Conservation (phyloP, 202 grass and related monocot genomes). For the Carex sylvatica region DNA sequence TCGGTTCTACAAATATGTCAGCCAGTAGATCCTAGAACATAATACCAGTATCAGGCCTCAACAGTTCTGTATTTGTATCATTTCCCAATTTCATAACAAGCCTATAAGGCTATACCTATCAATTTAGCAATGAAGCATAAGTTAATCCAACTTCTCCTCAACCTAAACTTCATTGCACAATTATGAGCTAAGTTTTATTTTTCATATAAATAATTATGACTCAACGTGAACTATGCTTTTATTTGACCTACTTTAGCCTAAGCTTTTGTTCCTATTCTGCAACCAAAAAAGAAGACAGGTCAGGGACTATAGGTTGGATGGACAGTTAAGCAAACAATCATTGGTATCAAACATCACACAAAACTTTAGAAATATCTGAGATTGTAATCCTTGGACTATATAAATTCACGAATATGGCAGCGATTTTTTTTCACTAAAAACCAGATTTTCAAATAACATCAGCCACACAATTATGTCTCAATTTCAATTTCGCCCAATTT, state of each 20-base stretch:
- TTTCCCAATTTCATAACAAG: background rate
- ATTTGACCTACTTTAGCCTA: background rate
- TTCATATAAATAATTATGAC: background rate
- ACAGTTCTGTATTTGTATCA: background rate
- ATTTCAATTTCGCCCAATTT: background rate
- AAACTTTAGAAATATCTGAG: background rate
- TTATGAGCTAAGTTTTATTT: background rate
- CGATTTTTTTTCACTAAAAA: background rate
- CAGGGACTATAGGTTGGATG: background rate
- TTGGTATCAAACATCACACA: background rate
- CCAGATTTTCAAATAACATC: background rate
- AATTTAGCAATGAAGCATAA: background rate
- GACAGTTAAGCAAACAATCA: background rate
- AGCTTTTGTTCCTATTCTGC: background rate
- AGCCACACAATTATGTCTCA: background rate
- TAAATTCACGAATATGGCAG: background rate
- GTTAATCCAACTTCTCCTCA: background rate
- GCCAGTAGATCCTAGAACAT: background rate
- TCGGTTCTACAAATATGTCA: background rate
- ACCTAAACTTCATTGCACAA: background rate
- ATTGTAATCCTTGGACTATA: slow-evolving; percentile 2
- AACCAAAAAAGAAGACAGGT: background rate
- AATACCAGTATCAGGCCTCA: background rate
- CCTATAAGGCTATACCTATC: background rate
- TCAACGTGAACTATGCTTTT: background rate